Evolutionary conservation across 331 rosid genomes (phyloP).

Genomic region (Malus hybrid): DNA sequence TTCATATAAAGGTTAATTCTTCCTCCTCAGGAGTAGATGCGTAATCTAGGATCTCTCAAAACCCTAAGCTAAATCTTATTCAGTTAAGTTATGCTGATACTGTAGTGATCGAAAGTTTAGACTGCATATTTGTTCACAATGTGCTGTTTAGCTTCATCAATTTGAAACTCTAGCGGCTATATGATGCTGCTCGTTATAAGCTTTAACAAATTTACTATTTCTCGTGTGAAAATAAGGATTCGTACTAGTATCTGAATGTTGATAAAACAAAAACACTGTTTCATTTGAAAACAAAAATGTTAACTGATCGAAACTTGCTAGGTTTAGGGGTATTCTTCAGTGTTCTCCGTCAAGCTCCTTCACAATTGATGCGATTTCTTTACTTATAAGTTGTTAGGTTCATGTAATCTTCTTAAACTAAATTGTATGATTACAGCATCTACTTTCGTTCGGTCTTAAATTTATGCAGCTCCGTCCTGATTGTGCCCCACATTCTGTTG

Average conservation of each 20-base stretch:
- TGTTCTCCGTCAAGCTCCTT: background rate
- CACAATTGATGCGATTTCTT: too few species aligned
- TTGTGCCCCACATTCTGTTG: constrained; percentile 71
- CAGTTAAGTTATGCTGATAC: background rate
- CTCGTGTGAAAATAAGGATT: background rate
- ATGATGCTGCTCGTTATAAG: background rate
- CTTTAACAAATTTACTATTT: background rate
- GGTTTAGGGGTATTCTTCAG: too few species aligned
- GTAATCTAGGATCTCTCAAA: background rate
- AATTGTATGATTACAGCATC: background rate
- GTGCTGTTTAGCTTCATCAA: too few species aligned
- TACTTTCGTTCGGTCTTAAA: background rate
- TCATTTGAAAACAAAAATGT: background rate
- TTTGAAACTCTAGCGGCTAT: background rate
- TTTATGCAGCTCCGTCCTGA: constrained; percentile 81
- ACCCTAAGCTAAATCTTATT: background rate
- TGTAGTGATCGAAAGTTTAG: background rate
- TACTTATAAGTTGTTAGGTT: background rate
- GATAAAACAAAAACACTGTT: background rate
- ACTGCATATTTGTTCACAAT: background rate
- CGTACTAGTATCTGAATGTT: background rate
- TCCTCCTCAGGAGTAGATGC: constrained; percentile 16
- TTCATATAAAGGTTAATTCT: constrained; percentile 47
- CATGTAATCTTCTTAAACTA: background rate
- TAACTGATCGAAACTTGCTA: background rate